phyloP scores from a whole-genome alignment of 1,139 yeast species.

The Yamadazyma dendronema region DNA sequence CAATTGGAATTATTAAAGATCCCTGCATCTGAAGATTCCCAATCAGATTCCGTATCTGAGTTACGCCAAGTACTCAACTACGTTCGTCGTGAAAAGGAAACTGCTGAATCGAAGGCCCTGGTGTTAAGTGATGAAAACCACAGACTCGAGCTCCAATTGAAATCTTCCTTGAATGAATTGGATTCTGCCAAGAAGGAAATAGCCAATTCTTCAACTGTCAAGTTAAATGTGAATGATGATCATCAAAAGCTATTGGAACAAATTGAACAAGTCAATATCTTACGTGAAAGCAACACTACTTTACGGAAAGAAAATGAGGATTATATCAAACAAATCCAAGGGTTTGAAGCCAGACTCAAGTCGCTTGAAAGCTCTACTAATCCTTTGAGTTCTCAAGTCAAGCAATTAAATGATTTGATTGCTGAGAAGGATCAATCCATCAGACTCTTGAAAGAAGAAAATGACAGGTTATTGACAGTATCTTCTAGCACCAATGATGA shows the following conservation, averaged over 20 bases:
- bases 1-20: constrained; percentile 57
- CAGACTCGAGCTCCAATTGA: constrained; percentile 44
- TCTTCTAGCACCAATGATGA: constrained; percentile 12
- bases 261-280: constrained; percentile 63
- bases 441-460: constrained; percentile 37
- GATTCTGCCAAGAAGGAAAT: constrained; percentile 46
- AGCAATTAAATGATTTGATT: constrained; percentile 20
- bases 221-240: constrained; percentile 42
- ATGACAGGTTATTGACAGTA: constrained; percentile 26
- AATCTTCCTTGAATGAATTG: constrained; percentile 40
- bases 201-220: constrained; percentile 25
- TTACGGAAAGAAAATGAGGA: constrained; percentile 53
- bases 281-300: constrained; percentile 72
- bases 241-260: constrained; percentile 58
- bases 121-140: constrained; percentile 49
- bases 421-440: constrained; percentile 26
- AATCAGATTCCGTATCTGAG: constrained; percentile 24
- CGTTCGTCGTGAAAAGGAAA: constrained; percentile 76
- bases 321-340: constrained; percentile 22
- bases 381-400: constrained; percentile 25
- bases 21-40: constrained; percentile 12
- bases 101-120: constrained; percentile 59
- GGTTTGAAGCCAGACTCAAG: constrained; percentile 23
- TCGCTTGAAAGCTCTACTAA: constrained; percentile 17
- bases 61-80: constrained; percentile 56